Conservation (phyloP, 2,329 filamentous ascomycete species). For the Talaromyces verruculosus region DNA sequence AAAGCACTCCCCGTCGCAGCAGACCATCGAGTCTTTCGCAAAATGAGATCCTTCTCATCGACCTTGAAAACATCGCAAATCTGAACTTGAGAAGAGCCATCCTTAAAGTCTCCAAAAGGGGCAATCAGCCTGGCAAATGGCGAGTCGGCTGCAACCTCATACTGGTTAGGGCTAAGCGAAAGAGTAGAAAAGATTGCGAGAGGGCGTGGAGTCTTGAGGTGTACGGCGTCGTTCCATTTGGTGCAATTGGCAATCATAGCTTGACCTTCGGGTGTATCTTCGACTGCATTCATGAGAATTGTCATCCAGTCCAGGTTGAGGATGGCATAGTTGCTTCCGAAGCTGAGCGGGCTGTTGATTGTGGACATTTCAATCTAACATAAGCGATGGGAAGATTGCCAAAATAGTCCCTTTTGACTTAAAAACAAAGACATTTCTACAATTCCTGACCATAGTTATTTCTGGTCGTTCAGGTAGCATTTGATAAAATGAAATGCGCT, state of each 20-base stretch:
- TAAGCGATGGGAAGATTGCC: neutral
- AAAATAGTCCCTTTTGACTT: neutral
- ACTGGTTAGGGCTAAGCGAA: slow-evolving; percentile 37
- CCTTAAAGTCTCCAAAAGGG: slow-evolving; percentile 30
- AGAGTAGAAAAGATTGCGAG: slow-evolving; percentile 43
- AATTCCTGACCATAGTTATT: neutral
- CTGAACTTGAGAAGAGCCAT: slow-evolving; percentile 30
- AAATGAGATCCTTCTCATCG: slow-evolving; percentile 33
- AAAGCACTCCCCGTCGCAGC: slow-evolving; percentile 44
- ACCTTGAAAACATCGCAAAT: slow-evolving; percentile 38
- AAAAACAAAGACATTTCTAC: neutral
- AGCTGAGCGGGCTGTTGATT: slow-evolving; percentile 21
- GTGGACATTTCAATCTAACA: neutral
- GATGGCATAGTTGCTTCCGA: slow-evolving; percentile 42
- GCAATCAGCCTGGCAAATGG: slow-evolving; percentile 39
- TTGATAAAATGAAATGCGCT: neutral
- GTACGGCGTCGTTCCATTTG: slow-evolving; percentile 44
- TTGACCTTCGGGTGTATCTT: slow-evolving; percentile 35
- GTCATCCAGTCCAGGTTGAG: slow-evolving; percentile 44
- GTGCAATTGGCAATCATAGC: slow-evolving; percentile 36
- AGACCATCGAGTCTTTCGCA: slow-evolving; percentile 48
- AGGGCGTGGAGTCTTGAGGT: slow-evolving; percentile 35
- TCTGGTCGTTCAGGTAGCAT: neutral
- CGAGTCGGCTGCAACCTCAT: slow-evolving; percentile 35
- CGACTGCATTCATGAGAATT: slow-evolving; percentile 36